Conservation (phyloP, 2,329 filamentous ascomycete species). For the Pseudopyricularia cyperi region DNA sequence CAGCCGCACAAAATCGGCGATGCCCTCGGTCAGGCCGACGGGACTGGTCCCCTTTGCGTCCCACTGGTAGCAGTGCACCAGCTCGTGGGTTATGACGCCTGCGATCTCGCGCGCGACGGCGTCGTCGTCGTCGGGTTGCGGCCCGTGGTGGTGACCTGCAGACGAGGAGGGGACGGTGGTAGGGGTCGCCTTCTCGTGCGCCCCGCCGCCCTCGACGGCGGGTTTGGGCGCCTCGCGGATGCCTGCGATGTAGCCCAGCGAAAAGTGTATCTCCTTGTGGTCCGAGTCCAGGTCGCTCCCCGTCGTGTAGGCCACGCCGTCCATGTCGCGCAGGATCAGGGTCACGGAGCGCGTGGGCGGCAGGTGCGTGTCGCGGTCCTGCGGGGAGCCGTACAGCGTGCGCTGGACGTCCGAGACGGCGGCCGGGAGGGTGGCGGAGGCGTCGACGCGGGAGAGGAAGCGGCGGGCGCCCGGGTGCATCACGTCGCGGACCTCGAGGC, state of each 20-base stretch:
- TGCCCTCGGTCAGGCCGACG: constrained; percentile 74
- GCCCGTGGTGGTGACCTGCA: too few relatives aligned
- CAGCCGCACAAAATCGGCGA: constrained; percentile 86
- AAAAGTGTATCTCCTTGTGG: constrained; percentile 91
- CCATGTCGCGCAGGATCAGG: constrained; percentile 64
- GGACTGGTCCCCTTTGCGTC: constrained; percentile 49
- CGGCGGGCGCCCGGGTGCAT: constrained; percentile 44
- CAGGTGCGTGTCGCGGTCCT: constrained; percentile 23
- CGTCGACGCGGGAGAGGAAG: constrained; percentile 57
- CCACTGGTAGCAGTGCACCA: constrained; percentile 91
- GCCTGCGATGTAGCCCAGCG: constrained; percentile 55
- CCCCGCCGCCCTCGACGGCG: constrained; percentile 58
- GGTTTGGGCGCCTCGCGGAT: constrained; percentile 15
- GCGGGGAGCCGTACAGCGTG: constrained; percentile 52
- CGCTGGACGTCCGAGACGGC: constrained; percentile 57
- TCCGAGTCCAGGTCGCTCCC: constrained; percentile 66
- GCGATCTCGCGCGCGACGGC: constrained; percentile 45
- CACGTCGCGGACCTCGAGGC: constrained; percentile 46
- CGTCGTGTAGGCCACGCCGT: constrained; percentile 80
- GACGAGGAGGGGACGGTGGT: too few relatives aligned
- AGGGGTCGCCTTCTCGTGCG: too few relatives aligned
- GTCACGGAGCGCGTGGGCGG: constrained; percentile 75
- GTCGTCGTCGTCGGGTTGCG: background rate
- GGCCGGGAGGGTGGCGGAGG: constrained; percentile 44
- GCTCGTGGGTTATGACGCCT: constrained; percentile 81